Evolutionary conservation across 1,284 basidiomycete species (phyloP).

Genomic region (Ceratobasidium sp.): DNA sequence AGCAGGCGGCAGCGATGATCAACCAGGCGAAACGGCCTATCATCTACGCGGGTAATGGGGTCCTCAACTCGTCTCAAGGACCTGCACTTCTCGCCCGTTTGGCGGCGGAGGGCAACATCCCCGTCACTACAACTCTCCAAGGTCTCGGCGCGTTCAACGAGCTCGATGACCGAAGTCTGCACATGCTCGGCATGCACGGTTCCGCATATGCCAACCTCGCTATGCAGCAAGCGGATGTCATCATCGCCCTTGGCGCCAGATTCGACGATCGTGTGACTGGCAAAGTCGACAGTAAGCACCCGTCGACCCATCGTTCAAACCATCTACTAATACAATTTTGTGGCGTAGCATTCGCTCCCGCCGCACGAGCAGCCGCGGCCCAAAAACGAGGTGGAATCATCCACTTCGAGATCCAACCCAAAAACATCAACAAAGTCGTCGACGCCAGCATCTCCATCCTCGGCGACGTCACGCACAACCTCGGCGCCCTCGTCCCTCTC

Average conservation of each 20-base stretch:
- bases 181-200: conserved; percentile 99
- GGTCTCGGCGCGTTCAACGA: conserved; percentile 97
- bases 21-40: conserved; percentile 91
- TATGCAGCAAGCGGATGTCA: conserved; percentile 96
- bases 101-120: conserved; percentile 88
- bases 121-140: conserved; percentile 96
- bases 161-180: conserved; percentile 83
- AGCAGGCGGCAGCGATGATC: conserved; percentile 89
- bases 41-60: conserved; percentile 94
- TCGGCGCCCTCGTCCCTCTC: conserved; percentile 84
- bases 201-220: conserved; percentile 97
- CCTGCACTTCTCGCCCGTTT: conserved; percentile 86
- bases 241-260: conserved; percentile 94
- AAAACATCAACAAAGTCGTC: conserved; percentile 99
- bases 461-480: conserved; percentile 89
- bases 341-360: conserved; percentile 80
- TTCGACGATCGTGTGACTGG: conserved; percentile 99
- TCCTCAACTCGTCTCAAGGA: conserved; percentile 85
- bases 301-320: neutral
- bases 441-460: conserved; percentile 94
- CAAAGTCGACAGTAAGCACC: conserved; percentile 72
- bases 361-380: conserved; percentile 85
- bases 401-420: conserved; percentile 98
- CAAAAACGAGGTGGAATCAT: conserved; percentile 95
- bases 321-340: conserved; percentile 8